Evolutionary conservation across 768 basidiomycete genomes (phyloP).

Genomic region (Rhizopogon sp.): DNA sequence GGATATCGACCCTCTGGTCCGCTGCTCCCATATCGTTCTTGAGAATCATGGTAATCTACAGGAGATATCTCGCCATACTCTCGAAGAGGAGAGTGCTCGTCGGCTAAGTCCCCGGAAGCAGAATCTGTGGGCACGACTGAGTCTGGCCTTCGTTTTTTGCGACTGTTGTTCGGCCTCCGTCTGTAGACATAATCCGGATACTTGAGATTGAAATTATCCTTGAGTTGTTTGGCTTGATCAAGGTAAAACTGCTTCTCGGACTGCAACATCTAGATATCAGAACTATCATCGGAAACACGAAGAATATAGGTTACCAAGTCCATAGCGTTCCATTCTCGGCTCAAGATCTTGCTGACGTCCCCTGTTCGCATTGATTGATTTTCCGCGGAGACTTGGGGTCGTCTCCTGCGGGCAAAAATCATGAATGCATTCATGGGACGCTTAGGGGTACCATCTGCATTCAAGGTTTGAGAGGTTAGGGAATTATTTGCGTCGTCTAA

Average conservation of each 20-base stretch:
- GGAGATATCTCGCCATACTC: constrained; percentile 37
- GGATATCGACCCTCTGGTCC: constrained; percentile 17
- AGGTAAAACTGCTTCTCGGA: constrained; percentile 83
- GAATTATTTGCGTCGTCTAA: constrained; percentile 38
- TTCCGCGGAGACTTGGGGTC: constrained; percentile 82
- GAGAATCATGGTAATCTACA: constrained; percentile 26
- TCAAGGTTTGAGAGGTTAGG: constrained; percentile 74
- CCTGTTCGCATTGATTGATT: constrained; percentile 89
- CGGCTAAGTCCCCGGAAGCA: constrained; percentile 26
- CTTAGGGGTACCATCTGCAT: constrained; percentile 84
- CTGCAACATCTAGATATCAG: constrained; percentile 30
- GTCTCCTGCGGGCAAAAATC: constrained; percentile 81
- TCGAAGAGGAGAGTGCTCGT: constrained; percentile 20
- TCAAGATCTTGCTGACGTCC: constrained; percentile 84
- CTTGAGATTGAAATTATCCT: constrained; percentile 79
- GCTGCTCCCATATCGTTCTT: neutral
- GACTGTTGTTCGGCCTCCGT: constrained; percentile 82
- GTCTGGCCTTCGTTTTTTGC: constrained; percentile 52
- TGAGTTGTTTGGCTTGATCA: constrained; percentile 79
- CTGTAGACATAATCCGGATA: constrained; percentile 91
- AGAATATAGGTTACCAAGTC: constrained; percentile 44
- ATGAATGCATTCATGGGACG: constrained; percentile 94
- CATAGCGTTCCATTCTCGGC: constrained; percentile 85
- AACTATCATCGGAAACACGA: constrained; percentile 1
- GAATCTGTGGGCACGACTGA: constrained; percentile 24